Percentiles rank a stretch among this genome's conserved stretches.
Conservation (phyloP, 148 eudicot genomes). For the Heliamphora exappendiculata region DNA sequence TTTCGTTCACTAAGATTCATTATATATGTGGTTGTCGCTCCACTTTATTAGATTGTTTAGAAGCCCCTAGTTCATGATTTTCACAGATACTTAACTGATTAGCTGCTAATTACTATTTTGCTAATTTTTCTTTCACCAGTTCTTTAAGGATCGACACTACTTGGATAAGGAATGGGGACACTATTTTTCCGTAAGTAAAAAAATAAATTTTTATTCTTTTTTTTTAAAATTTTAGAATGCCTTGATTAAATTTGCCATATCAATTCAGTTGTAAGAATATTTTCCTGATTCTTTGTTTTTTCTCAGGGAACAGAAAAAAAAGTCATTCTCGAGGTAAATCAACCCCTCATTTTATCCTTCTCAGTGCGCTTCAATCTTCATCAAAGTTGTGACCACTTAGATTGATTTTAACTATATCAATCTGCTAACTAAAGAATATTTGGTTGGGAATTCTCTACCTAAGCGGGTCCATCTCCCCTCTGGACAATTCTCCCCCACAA, state of each 20-base stretch:
- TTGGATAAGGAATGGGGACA: constrained; percentile 96
- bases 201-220: not conserved
- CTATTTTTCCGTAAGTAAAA: constrained; percentile 68
- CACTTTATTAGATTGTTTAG: not conserved
- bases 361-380: not conserved
- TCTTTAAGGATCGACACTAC: constrained; percentile 96
- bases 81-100: not conserved
- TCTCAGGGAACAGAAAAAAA: constrained; percentile 59
- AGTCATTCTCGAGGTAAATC: constrained; percentile 73
- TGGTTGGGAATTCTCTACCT: too few relatives aligned
- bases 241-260: not conserved
- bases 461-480: too few relatives aligned
- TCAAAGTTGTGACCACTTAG: not conserved
- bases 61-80: not conserved
- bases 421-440: not conserved
- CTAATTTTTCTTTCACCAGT: constrained; percentile 38
- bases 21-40: not conserved
- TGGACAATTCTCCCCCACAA: too few relatives aligned
- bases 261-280: not conserved
- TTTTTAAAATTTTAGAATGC: not conserved
- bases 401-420: not conserved
- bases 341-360: not conserved
- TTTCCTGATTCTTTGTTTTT: not conserved
- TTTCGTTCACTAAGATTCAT: not conserved
- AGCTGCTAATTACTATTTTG: not conserved